These are phyloP conservation scores for Plantago lanceolata DNA, from an alignment of 305 asterid genomes.

Conservation along the genomic window DNA sequence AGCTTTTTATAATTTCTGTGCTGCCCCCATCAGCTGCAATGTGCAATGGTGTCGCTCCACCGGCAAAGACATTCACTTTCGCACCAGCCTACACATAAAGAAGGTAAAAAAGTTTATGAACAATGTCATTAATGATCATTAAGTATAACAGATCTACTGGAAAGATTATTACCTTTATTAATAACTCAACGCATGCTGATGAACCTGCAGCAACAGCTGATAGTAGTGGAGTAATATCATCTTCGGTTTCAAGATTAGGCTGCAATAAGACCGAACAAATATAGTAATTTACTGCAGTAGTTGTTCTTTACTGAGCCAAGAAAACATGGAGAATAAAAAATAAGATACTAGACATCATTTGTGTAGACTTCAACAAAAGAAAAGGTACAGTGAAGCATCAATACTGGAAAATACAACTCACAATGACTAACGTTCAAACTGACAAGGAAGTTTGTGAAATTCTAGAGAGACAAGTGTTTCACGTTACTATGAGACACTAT, in stretches of 20 bases:
- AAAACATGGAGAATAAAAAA: not conserved
- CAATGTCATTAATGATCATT: not conserved
- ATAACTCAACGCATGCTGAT: slow-evolving; percentile 60
- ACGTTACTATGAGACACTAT: no score
- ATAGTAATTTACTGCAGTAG: not conserved
- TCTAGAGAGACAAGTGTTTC: no score
- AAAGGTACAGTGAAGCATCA: not conserved
- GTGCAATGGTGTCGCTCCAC: slow-evolving; percentile 93
- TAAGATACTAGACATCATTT: not conserved
- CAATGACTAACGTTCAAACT: no score
- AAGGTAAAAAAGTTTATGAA: not conserved
- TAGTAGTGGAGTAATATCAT: slow-evolving; percentile 73
- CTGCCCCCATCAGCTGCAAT: slow-evolving; percentile 85
- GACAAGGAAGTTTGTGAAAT: no score
- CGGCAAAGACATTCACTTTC: slow-evolving; percentile 62
- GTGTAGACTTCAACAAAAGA: not conserved
- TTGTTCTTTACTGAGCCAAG: no score
- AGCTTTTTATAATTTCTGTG: slow-evolving; percentile 64
- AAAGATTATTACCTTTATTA: slow-evolving; percentile 49
- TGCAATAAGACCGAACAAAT: slow-evolving; percentile 40
- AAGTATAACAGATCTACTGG: not conserved
- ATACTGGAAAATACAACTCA: no score
- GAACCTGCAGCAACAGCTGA: slow-evolving; percentile 97
- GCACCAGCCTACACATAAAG: slow-evolving; percentile 72
- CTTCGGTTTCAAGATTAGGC: slow-evolving; percentile 80